A percentile compares a stretch with the other conserved stretches of the same genome.
Evolutionary conservation across 75 land plant species (phyloP).

Genomic region (Sequoiadendron giganteum): DNA sequence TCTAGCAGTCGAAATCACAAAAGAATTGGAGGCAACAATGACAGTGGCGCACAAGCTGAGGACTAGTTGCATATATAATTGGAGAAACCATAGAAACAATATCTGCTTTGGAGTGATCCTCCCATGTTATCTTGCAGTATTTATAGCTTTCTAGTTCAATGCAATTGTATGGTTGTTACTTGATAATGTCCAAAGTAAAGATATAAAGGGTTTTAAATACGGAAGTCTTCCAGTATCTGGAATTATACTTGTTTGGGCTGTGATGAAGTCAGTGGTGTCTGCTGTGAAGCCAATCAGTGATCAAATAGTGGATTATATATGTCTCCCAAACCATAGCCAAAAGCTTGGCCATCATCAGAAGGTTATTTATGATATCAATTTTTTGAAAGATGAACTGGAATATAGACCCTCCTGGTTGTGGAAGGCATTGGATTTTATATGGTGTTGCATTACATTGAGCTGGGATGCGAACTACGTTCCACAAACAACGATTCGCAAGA

Average conservation of each 20-base stretch:
- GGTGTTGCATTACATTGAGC: background rate
- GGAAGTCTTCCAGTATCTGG: background rate
- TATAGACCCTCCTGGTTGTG: background rate
- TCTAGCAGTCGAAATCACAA: background rate
- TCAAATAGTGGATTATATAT: background rate
- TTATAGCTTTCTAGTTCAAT: background rate
- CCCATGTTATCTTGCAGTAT: background rate
- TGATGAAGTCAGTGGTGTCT: background rate
- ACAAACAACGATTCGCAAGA: background rate
- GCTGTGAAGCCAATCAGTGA: background rate
- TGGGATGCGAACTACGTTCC: background rate
- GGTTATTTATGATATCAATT: background rate
- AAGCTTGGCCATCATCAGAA: background rate
- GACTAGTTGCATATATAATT: too few species aligned
- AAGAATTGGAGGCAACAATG: background rate
- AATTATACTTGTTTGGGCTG: background rate
- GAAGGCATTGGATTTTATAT: background rate
- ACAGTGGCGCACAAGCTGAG: too few species aligned
- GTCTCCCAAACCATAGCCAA: background rate
- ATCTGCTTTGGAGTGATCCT: background rate
- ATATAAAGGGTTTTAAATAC: background rate
- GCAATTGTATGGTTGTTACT: background rate
- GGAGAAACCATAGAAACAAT: background rate
- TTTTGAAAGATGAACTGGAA: background rate
- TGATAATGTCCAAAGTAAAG: background rate